phyloP scores from a whole-genome alignment of 805 yeast species.

The Candida khao-thaluensis region DNA sequence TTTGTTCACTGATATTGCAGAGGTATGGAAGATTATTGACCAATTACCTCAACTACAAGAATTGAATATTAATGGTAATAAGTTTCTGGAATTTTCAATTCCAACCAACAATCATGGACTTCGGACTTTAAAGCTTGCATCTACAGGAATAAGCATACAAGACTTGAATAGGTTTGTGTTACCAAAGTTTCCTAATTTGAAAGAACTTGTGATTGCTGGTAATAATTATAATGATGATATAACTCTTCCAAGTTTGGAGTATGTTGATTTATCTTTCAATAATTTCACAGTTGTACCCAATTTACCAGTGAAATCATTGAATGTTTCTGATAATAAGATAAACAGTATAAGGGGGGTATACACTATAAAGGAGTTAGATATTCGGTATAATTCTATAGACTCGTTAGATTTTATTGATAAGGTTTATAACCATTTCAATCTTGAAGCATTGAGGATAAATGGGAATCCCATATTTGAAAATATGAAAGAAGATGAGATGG shows the following conservation, averaged over 20 bases:
- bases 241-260: constrained; percentile 8
- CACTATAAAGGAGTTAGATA: constrained; percentile 35
- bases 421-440: constrained; percentile 31
- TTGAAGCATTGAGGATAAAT: constrained; percentile 48
- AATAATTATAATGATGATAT: constrained; percentile 28
- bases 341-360: background rate
- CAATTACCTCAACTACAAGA: constrained; percentile 36
- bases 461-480: constrained; percentile 50
- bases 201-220: constrained; percentile 31
- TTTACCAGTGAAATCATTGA: constrained; percentile 17
- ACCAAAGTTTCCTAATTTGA: constrained; percentile 39
- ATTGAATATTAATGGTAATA: constrained; percentile 57
- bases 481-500: constrained; percentile 29
- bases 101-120: constrained; percentile 8
- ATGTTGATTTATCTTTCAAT: constrained; percentile 44
- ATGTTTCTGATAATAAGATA: constrained; percentile 14
- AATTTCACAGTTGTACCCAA: constrained; percentile 29
- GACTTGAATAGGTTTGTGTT: constrained; percentile 18
- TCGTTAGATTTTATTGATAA: constrained; percentile 51
- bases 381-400: constrained; percentile 49
- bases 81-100: constrained; percentile 23
- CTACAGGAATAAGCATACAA: constrained; percentile 20
- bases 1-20: constrained; percentile 43
- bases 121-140: constrained; percentile 24
- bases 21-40: constrained; percentile 36